Evolutionary conservation across 805 yeast species (phyloP).

Genomic region (Cyberlindnera xylosilytica): DNA sequence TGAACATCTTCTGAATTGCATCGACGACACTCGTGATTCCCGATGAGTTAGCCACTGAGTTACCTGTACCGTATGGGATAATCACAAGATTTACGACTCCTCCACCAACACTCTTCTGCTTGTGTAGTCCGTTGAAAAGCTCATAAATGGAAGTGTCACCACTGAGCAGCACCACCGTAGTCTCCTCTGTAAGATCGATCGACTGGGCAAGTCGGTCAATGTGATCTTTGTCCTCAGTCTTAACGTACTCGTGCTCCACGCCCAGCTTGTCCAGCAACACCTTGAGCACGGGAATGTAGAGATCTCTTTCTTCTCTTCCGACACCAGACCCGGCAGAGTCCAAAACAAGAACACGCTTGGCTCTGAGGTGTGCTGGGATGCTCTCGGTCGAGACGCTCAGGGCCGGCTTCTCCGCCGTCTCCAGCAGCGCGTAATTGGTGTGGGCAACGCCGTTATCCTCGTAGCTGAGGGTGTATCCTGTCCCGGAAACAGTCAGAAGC

Average conservation of each 20-base stretch:
- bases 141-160: conserved; percentile 89
- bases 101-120: conserved; percentile 22
- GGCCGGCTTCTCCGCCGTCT: too few species aligned
- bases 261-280: conserved; percentile 44
- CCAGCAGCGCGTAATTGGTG: not conserved
- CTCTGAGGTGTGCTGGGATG: conserved; percentile 13
- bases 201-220: conserved; percentile 38
- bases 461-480: not conserved
- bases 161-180: conserved; percentile 60
- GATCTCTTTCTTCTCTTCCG: conserved; percentile 34
- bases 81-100: conserved; percentile 24
- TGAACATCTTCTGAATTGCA: conserved; percentile 37
- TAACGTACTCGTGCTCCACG: conserved; percentile 38
- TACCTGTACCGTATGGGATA: conserved; percentile 85
- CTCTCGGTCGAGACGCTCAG: too few species aligned
- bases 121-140: conserved; percentile 50
- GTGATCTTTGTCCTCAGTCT: conserved; percentile 39
- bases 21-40: conserved; percentile 35
- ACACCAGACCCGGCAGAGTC: conserved; percentile 37
- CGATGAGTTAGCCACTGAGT: conserved; percentile 68
- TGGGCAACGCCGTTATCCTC: not conserved
- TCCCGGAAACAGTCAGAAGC: not conserved
- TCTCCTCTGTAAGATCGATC: conserved; percentile 22
- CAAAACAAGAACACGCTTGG: conserved; percentile 24
- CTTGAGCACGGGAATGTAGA: conserved; percentile 40